Percentiles rank a stretch among this genome's conserved stretches.
Evolutionary conservation across 306 rosid genomes (phyloP).

Genomic region (Casuarina cunninghamiana): DNA sequence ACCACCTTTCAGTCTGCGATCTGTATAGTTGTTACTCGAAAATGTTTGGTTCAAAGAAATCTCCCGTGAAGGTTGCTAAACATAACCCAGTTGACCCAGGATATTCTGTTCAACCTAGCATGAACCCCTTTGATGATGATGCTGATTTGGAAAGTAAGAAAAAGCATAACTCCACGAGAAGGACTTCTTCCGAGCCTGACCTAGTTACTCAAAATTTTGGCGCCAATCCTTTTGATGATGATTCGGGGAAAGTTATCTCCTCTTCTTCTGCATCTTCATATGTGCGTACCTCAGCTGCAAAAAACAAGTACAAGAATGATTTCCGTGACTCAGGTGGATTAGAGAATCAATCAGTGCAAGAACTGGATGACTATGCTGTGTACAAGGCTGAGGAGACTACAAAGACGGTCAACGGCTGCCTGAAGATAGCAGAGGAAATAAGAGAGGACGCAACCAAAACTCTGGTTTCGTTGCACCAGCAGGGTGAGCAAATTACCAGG

Average conservation of each 20-base stretch:
- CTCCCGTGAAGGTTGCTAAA: conserved; percentile 59
- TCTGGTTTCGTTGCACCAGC: conserved; percentile 80
- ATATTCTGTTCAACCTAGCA: conserved; percentile 47
- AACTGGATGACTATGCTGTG: conserved; percentile 75
- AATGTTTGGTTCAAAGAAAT: conserved; percentile 78
- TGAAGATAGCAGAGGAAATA: conserved; percentile 90
- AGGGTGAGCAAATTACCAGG: conserved; percentile 93
- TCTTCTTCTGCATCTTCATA: conserved; percentile 38
- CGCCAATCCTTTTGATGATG: conserved; percentile 74
- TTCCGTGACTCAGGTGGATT: conserved; percentile 81
- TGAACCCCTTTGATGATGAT: conserved; percentile 70
- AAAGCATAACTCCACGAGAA: conserved; percentile 42
- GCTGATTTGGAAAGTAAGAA: conserved; percentile 38
- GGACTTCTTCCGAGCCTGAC: conserved; percentile 51
- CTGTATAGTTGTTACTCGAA: conserved; percentile 19
- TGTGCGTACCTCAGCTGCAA: conserved; percentile 40
- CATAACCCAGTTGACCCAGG: conserved; percentile 43
- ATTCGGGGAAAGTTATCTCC: conserved; percentile 41
- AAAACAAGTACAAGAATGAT: conserved; percentile 69
- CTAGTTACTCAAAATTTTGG: conserved; percentile 38
- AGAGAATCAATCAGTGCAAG: conserved; percentile 84
- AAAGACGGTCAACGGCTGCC: conserved; percentile 64
- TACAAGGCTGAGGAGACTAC: conserved; percentile 95
- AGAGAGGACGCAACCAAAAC: conserved; percentile 89
- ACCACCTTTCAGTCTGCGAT: conserved; percentile 6